phyloP scores from a whole-genome alignment of 139 green algal species.

The Diplosphaera chodatii region DNA sequence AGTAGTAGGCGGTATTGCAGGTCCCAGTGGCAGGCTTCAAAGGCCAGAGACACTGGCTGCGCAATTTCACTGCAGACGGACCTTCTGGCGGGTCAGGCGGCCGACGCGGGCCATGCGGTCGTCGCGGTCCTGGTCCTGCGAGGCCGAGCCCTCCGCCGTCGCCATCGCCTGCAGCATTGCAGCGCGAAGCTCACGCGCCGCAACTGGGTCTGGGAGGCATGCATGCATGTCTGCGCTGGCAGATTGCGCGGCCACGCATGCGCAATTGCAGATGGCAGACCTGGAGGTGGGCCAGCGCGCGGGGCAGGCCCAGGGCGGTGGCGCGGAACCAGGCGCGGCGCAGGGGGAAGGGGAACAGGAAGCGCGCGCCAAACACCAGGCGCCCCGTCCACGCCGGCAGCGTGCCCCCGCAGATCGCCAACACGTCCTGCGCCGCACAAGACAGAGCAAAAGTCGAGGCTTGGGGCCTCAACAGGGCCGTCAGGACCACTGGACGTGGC shows the following conservation, averaged over 20 bases:
- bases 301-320: slow-evolving; percentile 79
- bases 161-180: slow-evolving; percentile 47
- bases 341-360: slow-evolving; percentile 89
- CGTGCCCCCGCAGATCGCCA: slow-evolving; percentile 78
- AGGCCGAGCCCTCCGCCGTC: slow-evolving; percentile 40
- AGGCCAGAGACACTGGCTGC: too few relatives aligned
- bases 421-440: slow-evolving; percentile 55
- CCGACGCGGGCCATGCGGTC: slow-evolving; percentile 62
- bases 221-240: too few relatives aligned
- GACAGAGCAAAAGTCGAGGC: too few relatives aligned
- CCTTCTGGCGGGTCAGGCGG: slow-evolving; percentile 85
- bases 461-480: too few relatives aligned
- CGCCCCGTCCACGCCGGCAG: slow-evolving; percentile 75
- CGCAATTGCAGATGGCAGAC: too few relatives aligned
- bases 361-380: slow-evolving; percentile 51
- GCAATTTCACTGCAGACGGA: too few relatives aligned
- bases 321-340: slow-evolving; percentile 81
- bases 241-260: too few relatives aligned
- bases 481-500: too few relatives aligned
- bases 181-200: too few relatives aligned
- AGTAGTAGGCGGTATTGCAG: too few relatives aligned
- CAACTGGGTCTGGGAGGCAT: too few relatives aligned
- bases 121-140: slow-evolving; percentile 31
- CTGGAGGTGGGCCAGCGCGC: slow-evolving; percentile 86
- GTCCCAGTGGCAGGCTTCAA: too few relatives aligned